Evolutionary conservation across 805 yeast genomes (phyloP), one percentile per base, ranked within the genome.

Genomic region (Teunomyces pallodes): DNA sequence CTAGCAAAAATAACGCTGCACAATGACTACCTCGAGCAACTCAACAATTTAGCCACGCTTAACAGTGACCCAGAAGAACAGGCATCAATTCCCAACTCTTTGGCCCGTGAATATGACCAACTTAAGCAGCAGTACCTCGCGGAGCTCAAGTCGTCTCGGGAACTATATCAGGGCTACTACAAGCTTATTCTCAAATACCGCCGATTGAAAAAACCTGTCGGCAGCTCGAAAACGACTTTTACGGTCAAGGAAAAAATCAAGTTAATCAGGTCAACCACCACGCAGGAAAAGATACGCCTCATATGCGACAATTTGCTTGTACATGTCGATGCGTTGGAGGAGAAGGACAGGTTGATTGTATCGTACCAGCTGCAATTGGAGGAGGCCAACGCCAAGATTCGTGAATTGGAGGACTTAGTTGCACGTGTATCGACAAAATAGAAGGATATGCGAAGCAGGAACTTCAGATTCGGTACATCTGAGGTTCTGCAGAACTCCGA

Each of bases 151-250:
- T 61, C 55, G 17, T 59, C 62, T 14, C 63, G 61, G 48, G 47
- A 46, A 4, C 60, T 70, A 43, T 67, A 66, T 48, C 55, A 65
- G 41, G 64, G 66, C 8, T 71, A 70, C 51, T 54, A 64, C 32
- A 57, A 56, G 48, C 52, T 70, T 13, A 59, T 64, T 27, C 45
- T 59, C 31, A 66, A 67, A 47, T 68, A 69, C 46, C 52, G 61
- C 12, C 51, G 52, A 13, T 50, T 65, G 16, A 43, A 30, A 43
- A 38, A 38, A 38, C 9, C 8, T 1, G 29, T 16, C 9, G 30
- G 5, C 17, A 38, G 10, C 8, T 6, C 40, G 29, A 38, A 42
- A 36, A 49, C 42, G 9, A 32, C 30, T 12, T 32, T 50, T 9
- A 20, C 47, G 4, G 36, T 57, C 12, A 50, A 43, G 36, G 62